These are phyloP conservation scores for Chaetomium olivaceum DNA, from an alignment of 2,329 filamentous ascomycete species.

Conservation along the genomic window DNA sequence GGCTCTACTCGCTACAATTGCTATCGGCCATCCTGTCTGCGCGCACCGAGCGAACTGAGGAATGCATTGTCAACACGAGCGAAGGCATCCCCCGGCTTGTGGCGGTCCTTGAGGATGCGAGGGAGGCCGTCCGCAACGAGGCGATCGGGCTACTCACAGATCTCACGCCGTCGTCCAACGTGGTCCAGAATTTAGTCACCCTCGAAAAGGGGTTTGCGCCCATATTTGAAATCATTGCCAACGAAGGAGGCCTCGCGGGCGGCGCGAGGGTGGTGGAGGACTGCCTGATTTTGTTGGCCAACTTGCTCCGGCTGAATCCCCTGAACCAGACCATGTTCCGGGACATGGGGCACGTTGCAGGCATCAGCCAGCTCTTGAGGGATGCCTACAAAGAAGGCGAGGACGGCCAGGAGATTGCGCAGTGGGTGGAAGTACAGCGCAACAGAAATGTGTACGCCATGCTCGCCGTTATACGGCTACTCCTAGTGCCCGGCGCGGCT, in stretches of 20 bases:
- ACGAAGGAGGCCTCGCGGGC: constrained; percentile 77
- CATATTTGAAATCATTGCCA: constrained; percentile 76
- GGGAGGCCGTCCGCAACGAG: constrained; percentile 87
- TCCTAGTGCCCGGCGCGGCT: constrained; percentile 76
- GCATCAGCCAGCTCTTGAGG: constrained; percentile 68
- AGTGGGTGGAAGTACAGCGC: constrained; percentile 74
- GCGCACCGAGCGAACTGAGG: constrained; percentile 86
- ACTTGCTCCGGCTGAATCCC: constrained; percentile 80
- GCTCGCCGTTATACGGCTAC: constrained; percentile 81
- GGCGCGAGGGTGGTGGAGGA: constrained; percentile 90
- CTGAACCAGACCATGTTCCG: constrained; percentile 94
- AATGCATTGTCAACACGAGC: constrained; percentile 87
- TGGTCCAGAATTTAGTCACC: constrained; percentile 92
- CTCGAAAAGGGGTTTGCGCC: constrained; percentile 93
- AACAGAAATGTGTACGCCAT: constrained; percentile 93
- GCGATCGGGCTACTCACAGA: constrained; percentile 84
- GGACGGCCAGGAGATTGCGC: constrained; percentile 61
- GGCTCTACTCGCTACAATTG: constrained; percentile 87
- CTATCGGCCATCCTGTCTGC: constrained; percentile 83
- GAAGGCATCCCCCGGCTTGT: constrained; percentile 86
- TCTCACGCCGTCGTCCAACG: constrained; percentile 79
- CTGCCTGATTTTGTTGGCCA: constrained; percentile 85
- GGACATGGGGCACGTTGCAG: constrained; percentile 79
- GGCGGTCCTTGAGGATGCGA: constrained; percentile 75
- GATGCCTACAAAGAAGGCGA: constrained; percentile 56